Conservation (phyloP, 495 filamentous ascomycete species). For the Neurospora tetraspora region DNA sequence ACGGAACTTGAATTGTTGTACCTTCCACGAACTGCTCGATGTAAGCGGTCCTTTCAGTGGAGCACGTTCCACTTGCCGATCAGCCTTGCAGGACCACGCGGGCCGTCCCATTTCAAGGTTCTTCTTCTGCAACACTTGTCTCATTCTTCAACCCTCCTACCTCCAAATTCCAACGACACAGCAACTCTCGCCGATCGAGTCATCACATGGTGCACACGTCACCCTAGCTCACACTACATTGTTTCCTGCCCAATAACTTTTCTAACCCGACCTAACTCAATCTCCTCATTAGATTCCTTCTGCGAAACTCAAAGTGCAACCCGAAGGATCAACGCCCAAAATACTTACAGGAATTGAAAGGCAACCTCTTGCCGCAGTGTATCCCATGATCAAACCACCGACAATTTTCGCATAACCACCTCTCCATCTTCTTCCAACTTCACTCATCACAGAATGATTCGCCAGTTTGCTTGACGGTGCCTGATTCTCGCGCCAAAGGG, state of each 20-base stretch:
- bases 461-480: constrained; percentile 20
- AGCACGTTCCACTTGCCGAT: background rate
- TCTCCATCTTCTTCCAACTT: background rate
- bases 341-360: background rate
- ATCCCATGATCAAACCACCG: background rate
- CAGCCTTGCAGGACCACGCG: background rate
- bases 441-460: constrained; percentile 17
- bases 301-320: background rate
- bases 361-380: background rate
- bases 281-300: background rate
- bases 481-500: constrained; percentile 21
- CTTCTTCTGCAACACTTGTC: background rate
- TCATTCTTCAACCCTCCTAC: background rate
- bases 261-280: background rate
- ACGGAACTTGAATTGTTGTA: background rate
- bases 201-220: background rate
- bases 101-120: background rate
- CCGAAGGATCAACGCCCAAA: background rate
- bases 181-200: background rate
- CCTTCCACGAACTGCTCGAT: background rate
- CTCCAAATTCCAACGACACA: background rate
- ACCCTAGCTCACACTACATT: background rate
- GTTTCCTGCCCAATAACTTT: background rate
- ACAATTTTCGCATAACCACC: background rate
- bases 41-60: background rate